Evolutionary conservation across 2,329 filamentous ascomycete genomes (phyloP), one percentile per base, ranked within the genome.

Genomic region (Fusarium ambrosium): DNA sequence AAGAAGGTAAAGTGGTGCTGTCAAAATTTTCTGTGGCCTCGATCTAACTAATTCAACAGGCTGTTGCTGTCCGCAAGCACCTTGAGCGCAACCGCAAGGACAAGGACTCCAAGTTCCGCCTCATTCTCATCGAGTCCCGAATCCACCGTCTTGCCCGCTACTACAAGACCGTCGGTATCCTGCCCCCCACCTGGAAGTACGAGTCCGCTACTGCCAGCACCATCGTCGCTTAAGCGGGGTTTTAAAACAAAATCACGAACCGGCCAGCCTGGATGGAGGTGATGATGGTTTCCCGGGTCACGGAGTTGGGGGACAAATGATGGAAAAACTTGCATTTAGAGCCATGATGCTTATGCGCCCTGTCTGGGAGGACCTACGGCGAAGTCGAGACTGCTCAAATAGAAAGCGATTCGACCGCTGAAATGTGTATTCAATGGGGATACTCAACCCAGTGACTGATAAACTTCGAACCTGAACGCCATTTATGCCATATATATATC

Each of bases 1-100:
- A 98, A 98, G 94, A 99, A 99, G 95, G 96, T 97, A 85, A 72
- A 82, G 65, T 34, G 36, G 36, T 62, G 43, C 63, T 74, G 55
- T 27, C 39, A 16, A 37, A 14, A 55, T 24, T 37, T 37, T 27
- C n/a, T 14, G 6, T 14, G 8, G 8, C 16, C 5, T 22, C 14
- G 48, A 24, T n/a, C 72, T 75, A 39, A 75, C 37, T 7, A 2
- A 10, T 7, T n/a, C 14, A 78, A 60, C 73, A 97, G 95, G 95
- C 95, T 82, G 95, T 98, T 82, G 93, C 95, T 85, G 97, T 99
- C 90, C 96, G 97, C 90, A 99, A 99, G 94, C 97, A 99, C 90
- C 95, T 99, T 81, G 95, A 98, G 92, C 95, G 95, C 89, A 99
- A 99, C 93, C 96, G 97, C 89, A 99, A 99, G 93, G 97, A 99